Evolutionary conservation across 108 stramenopile species (phyloP).

Genomic region (Skeletonema potamos): DNA sequence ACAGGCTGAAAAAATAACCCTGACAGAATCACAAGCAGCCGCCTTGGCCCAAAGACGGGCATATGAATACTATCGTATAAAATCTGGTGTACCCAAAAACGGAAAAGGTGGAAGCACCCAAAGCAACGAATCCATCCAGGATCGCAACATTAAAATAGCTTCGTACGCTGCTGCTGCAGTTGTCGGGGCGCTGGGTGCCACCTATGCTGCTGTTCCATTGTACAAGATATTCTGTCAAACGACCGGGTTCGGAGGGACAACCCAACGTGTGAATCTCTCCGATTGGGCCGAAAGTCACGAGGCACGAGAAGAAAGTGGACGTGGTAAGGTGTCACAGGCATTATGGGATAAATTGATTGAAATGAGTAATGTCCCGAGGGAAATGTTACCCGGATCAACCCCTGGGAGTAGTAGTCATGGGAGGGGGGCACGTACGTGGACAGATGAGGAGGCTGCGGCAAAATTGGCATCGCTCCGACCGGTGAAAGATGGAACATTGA

Average conservation of each 20-base stretch:
- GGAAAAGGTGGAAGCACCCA: constrained; percentile 2
- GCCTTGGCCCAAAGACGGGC: constrained; percentile 57
- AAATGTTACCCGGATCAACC: constrained; percentile 29
- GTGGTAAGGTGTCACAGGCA: constrained; percentile 30
- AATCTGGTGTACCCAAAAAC: constrained; percentile 23
- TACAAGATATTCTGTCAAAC: constrained; percentile 99
- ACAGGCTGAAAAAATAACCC: background rate
- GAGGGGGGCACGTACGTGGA: constrained; percentile 77
- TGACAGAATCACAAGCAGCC: constrained; percentile 30
- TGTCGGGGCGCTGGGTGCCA: constrained; percentile 80
- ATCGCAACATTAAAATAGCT: constrained; percentile 69
- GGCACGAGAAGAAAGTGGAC: constrained; percentile 25
- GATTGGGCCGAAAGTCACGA: constrained; percentile 51
- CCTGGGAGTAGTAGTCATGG: constrained; percentile 22
- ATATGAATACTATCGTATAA: constrained; percentile 68
- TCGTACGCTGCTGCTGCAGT: constrained; percentile 81
- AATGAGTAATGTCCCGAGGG: constrained; percentile 48
- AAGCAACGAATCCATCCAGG: constrained; percentile 48
- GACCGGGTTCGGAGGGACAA: constrained; percentile 98
- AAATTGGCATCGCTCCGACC: constrained; percentile 79
- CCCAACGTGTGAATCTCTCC: constrained; percentile 77
- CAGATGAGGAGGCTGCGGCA: constrained; percentile 87
- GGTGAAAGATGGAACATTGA: constrained; percentile 81
- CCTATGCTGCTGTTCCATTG: constrained; percentile 97
- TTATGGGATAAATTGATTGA: constrained; percentile 41